These are phyloP conservation scores for Entomortierella lignicola DNA, from an alignment of 192 early-diverging fungal genomes.

Conservation along the genomic window DNA sequence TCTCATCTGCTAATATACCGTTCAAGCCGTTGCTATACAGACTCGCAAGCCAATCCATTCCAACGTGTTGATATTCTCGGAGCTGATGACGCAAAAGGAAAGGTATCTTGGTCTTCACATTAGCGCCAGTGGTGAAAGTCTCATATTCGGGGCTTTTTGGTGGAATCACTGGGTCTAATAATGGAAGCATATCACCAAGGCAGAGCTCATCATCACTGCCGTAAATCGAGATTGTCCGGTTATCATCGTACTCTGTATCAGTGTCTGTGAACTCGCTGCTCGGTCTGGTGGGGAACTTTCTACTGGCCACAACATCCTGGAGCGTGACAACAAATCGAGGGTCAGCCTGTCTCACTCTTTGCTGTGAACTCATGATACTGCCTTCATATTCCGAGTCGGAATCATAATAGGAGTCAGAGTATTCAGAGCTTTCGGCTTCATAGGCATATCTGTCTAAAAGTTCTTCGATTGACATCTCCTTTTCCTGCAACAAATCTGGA, in stretches of 20 bases:
- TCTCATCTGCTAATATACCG: conserved; percentile 76
- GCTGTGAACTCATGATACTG: conserved; percentile 42
- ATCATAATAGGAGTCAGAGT: conserved; percentile 47
- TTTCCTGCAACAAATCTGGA: conserved; percentile 15
- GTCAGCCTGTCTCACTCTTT: conserved; percentile 24
- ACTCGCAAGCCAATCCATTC: conserved; percentile 90
- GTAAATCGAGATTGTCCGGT: conserved; percentile 44
- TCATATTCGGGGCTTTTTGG: conserved; percentile 17
- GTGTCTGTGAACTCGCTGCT: conserved; percentile 50
- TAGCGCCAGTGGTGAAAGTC: conserved; percentile 54
- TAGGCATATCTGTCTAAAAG: conserved; percentile 55
- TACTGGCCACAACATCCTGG: conserved; percentile 36
- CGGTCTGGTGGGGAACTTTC: conserved; percentile 44
- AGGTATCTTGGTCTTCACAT: conserved; percentile 65
- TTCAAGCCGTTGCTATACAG: conserved; percentile 89
- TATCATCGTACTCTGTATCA: conserved; percentile 48
- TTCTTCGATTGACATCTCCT: conserved; percentile 56
- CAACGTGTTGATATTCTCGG: conserved; percentile 91
- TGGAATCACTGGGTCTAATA: conserved; percentile 26
- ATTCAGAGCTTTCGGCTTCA: conserved; percentile 43
- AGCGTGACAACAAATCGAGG: conserved; percentile 47
- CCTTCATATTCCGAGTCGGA: conserved; percentile 43
- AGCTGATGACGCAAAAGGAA: conserved; percentile 74
- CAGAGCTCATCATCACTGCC: conserved; percentile 52
- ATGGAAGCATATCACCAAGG: conserved; percentile 39